A percentile compares a stretch with the other conserved stretches of the same genome.
phyloP scores from a whole-genome alignment of 768 basidiomycete genomes.

The Trametes cinnabarina region DNA sequence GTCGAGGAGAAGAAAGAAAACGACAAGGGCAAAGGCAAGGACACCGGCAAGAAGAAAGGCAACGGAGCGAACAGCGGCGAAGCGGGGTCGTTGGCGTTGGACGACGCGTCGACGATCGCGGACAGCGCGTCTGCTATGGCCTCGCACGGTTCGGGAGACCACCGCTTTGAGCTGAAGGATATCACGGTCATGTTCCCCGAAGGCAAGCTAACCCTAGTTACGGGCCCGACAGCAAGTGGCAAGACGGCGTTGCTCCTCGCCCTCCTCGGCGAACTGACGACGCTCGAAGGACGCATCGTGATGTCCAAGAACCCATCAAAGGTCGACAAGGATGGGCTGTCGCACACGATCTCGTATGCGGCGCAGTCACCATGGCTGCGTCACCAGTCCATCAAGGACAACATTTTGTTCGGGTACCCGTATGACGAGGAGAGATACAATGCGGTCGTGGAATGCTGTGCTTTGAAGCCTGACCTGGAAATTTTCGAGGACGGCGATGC shows the following conservation, averaged over 20 bases:
- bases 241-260: conserved; percentile 81
- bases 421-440: conserved; percentile 71
- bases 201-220: conserved; percentile 66
- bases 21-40: conserved; percentile 26
- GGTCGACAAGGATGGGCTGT: conserved; percentile 59
- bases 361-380: conserved; percentile 50
- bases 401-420: conserved; percentile 58
- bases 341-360: conserved; percentile 48
- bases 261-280: conserved; percentile 69
- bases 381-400: conserved; percentile 52
- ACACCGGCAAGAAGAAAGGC: conserved; percentile 11
- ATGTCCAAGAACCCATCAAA: conserved; percentile 63
- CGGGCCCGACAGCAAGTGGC: conserved; percentile 78
- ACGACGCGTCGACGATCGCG: conserved; percentile 13
- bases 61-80: conserved; percentile 17
- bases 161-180: conserved; percentile 65
- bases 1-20: conserved; percentile 36
- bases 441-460: conserved; percentile 80
- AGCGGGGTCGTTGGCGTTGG: not conserved
- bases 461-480: conserved; percentile 75
- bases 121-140: conserved; percentile 25
- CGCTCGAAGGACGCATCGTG: conserved; percentile 52
- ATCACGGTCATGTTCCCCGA: conserved; percentile 70
- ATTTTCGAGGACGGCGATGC: conserved; percentile 83
- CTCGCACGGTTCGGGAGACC: conserved; percentile 36